phyloP scores from a whole-genome alignment of 2,329 filamentous ascomycete genomes.

The Microsporum canis region DNA sequence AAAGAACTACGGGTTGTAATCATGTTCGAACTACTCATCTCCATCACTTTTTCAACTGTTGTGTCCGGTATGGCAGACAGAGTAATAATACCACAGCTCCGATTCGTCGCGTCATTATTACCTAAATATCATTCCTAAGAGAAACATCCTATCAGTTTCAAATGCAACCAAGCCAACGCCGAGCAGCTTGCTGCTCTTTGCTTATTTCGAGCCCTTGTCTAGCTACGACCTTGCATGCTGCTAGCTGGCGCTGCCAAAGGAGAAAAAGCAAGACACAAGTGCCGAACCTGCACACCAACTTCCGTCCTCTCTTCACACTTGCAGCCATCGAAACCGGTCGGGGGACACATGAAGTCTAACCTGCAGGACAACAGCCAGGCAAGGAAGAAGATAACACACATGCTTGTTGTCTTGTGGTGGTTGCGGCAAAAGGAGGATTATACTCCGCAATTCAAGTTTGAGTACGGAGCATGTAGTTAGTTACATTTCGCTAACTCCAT shows the following conservation, averaged over 20 bases:
- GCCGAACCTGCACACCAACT: background rate
- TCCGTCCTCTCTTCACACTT: background rate
- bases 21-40: background rate
- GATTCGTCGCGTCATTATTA: background rate
- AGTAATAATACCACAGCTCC: background rate
- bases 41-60: background rate
- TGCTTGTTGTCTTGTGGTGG: too few relatives aligned
- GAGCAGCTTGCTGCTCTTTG: background rate
- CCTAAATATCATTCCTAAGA: background rate
- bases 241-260: background rate
- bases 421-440: background rate
- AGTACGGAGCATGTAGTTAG: too few relatives aligned
- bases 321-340: background rate
- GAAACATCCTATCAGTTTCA: background rate
- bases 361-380: background rate
- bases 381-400: slow-evolving; percentile 1
- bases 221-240: background rate
- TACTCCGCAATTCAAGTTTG: background rate
- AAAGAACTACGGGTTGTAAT: background rate
- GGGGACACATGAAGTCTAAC: slow-evolving; percentile 1
- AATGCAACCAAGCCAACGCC: background rate
- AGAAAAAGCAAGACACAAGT: too few relatives aligned
- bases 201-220: background rate
- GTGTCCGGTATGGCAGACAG: background rate
- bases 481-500: background rate